phyloP scores from a whole-genome alignment of 2,329 filamentous ascomycete species.

The Phoma sp. region DNA sequence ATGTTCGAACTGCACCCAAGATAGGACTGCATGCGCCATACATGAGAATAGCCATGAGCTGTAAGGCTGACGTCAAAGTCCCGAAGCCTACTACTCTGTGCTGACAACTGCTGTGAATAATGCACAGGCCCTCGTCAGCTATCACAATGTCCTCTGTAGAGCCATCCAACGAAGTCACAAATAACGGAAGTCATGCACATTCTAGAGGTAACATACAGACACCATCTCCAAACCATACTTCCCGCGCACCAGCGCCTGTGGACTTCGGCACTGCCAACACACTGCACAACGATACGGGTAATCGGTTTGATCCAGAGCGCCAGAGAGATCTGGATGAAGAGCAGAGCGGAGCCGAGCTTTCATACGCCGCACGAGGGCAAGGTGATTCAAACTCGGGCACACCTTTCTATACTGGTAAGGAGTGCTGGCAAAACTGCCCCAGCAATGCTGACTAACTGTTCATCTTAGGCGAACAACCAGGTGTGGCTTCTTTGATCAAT shows the following conservation, averaged over 20 bases:
- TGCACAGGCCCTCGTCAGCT: neutral
- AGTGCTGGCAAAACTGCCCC: no score
- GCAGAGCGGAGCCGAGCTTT: slow-evolving; percentile 17
- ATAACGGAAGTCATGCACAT: neutral
- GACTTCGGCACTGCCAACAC: neutral
- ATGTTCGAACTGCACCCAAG: slow-evolving; percentile 13
- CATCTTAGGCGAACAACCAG: slow-evolving; percentile 7
- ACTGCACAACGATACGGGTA: neutral
- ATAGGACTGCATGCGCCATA: slow-evolving; percentile 3
- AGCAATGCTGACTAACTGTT: neutral
- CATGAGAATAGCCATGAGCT: slow-evolving; percentile 8
- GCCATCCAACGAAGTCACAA: no score
- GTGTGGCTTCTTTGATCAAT: slow-evolving; percentile 11
- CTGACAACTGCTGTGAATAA: neutral
- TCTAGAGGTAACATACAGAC: neutral
- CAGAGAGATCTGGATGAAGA: slow-evolving; percentile 15
- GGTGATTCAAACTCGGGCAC: slow-evolving; percentile 3
- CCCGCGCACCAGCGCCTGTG: neutral
- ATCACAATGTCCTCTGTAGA: neutral
- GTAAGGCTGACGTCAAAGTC: slow-evolving; percentile 3
- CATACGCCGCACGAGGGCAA: slow-evolving; percentile 5
- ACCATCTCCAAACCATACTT: neutral
- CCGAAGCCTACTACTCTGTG: neutral
- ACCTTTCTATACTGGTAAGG: slow-evolving; percentile 16
- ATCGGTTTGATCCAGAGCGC: neutral